phyloP scores from a whole-genome alignment of 2,329 filamentous ascomycete species.

The Zymoseptoria pseudotritici region DNA sequence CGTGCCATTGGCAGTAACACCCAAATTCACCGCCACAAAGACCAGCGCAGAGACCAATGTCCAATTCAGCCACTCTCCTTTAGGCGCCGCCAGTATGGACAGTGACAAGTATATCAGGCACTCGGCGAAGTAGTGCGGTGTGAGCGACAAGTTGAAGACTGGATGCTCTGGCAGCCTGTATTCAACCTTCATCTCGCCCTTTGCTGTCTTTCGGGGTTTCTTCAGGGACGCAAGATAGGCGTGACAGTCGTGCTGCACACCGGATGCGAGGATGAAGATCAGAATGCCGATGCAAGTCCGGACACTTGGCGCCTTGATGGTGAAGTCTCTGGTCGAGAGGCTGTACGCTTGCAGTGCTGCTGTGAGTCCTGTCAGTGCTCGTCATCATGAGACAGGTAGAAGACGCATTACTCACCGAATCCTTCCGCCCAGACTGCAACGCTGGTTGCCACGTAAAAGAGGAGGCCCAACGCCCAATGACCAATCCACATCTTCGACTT shows the following conservation, averaged over 20 bases:
- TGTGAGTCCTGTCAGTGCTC: constrained; percentile 10
- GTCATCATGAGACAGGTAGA: not conserved
- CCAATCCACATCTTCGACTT: constrained; percentile 75
- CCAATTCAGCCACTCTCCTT: constrained; percentile 58
- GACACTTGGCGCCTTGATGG: constrained; percentile 36
- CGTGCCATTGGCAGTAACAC: constrained; percentile 70
- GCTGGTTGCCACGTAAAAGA: constrained; percentile 68
- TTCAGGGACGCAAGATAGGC: constrained; percentile 39
- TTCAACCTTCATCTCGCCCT: constrained; percentile 39
- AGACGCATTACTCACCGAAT: constrained; percentile 47
- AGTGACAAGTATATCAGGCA: constrained; percentile 77
- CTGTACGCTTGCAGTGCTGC: constrained; percentile 29
- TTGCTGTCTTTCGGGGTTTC: not conserved
- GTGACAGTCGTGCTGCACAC: constrained; percentile 60
- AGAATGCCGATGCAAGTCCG: constrained; percentile 52
- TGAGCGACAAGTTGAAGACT: constrained; percentile 65
- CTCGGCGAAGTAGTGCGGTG: constrained; percentile 88
- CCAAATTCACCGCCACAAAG: constrained; percentile 74
- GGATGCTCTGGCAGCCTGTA: constrained; percentile 74
- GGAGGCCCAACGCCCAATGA: constrained; percentile 72
- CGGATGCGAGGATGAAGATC: constrained; percentile 62
- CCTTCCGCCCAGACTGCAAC: constrained; percentile 81
- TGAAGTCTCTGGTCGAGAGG: constrained; percentile 31
- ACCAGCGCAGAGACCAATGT: constrained; percentile 62
- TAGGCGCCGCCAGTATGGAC: constrained; percentile 64